Evolutionary conservation across 177 flowering plant genomes (phyloP).

Genomic region (Vitis hybrid): DNA sequence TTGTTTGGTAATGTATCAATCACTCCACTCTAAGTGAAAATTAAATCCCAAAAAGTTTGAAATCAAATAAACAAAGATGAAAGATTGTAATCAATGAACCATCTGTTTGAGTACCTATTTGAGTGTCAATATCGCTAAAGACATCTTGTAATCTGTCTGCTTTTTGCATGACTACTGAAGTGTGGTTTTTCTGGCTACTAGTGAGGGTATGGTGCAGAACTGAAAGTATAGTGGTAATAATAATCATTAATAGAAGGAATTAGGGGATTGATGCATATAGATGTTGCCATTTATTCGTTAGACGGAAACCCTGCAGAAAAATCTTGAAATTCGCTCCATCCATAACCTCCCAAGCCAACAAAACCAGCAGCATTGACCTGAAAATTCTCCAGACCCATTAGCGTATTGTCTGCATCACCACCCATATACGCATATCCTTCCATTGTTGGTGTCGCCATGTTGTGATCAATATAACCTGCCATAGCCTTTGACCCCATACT

Average conservation of each 20-base stretch:
- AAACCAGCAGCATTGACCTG: conserved; percentile 3
- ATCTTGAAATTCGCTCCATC: conserved; percentile 4
- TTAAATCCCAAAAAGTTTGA: too few species aligned
- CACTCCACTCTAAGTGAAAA: too few species aligned
- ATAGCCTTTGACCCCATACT: background rate
- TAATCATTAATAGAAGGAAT: too few species aligned
- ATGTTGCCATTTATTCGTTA: conserved; percentile 7
- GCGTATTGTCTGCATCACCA: background rate
- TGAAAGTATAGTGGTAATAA: background rate
- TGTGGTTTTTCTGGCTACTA: background rate
- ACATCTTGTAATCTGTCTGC: background rate
- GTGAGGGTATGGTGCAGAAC: background rate
- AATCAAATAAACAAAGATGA: too few species aligned
- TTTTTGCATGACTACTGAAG: background rate
- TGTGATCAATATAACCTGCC: conserved; percentile 3
- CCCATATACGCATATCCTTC: background rate
- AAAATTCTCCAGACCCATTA: conserved; percentile 1
- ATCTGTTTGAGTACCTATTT: too few species aligned
- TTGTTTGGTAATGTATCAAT: too few species aligned
- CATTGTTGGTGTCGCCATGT: background rate
- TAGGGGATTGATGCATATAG: background rate
- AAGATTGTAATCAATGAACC: too few species aligned
- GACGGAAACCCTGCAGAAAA: background rate
- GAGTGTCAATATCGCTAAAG: too few species aligned
- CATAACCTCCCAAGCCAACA: conserved; percentile 3